A percentile compares a stretch with the other conserved stretches of the same genome.
phyloP scores from a whole-genome alignment of 2,329 filamentous ascomycete species.

The Macrophomina tecta region DNA sequence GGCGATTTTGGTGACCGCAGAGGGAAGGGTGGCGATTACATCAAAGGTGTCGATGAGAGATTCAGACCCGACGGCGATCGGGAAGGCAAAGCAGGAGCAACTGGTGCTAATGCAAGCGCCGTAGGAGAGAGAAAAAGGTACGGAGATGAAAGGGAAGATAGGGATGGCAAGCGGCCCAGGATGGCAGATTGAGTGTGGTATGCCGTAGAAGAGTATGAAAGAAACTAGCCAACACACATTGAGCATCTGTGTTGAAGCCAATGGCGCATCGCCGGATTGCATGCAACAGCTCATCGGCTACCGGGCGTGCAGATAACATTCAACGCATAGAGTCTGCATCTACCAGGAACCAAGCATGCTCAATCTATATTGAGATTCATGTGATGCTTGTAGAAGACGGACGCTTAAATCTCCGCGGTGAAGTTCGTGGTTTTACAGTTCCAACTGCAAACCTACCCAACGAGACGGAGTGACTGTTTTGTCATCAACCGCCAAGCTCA shows the following conservation, averaged over 20 bases:
- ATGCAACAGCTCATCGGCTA: no score
- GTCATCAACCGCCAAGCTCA: not conserved
- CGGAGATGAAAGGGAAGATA: slow-evolving; percentile 44
- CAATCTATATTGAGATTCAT: not conserved
- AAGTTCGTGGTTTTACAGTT: not conserved
- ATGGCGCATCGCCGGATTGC: no score
- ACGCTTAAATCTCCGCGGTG: not conserved
- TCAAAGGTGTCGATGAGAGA: slow-evolving; percentile 64
- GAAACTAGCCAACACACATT: not conserved
- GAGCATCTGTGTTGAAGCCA: no score
- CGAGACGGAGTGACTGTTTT: not conserved
- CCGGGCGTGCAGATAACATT: no score
- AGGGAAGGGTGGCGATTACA: slow-evolving; percentile 44
- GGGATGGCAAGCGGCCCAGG: slow-evolving; percentile 53
- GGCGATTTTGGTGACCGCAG: slow-evolving; percentile 65
- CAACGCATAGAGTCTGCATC: no score
- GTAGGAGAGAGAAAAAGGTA: slow-evolving; percentile 66
- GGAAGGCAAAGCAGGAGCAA: slow-evolving; percentile 56
- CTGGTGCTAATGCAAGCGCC: slow-evolving; percentile 74
- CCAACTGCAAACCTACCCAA: not conserved
- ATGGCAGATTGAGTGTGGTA: slow-evolving; percentile 35
- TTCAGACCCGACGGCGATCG: slow-evolving; percentile 67
- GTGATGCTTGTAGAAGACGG: not conserved
- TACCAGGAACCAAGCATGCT: no score
- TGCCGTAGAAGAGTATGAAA: not conserved